Evolutionary conservation across 495 filamentous ascomycete genomes (phyloP), one percentile per base, ranked within the genome.

Genomic region (Viridothelium virens): DNA sequence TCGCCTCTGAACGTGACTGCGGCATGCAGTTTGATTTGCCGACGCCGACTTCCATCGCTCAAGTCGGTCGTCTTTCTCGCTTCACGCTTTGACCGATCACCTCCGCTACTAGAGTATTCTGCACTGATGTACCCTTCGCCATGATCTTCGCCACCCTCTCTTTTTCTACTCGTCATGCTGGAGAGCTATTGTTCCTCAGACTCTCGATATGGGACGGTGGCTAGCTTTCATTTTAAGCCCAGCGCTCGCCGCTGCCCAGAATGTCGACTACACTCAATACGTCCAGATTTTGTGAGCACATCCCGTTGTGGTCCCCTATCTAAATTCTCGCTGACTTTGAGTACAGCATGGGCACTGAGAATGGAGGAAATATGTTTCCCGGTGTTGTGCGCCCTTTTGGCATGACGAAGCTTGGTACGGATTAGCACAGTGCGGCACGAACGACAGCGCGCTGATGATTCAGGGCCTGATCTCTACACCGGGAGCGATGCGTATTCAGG

Each of bases 321-420:
- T 77, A 37, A 77, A 75, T 10, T 74, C 71, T 66, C 61, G 74
- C 75, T 48, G 25, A 62, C 61, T 5, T 31, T 38, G 50, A 44
- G 61, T 46, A 69, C 14, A 62, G 71, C 61, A 61, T 64, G 34
- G 72, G 70, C 18, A 73, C 74, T 14, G 67, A 69, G 33, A 63
- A 70, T 50, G 87, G 85, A 41, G 88, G 88, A 4, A 90, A 91
- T 67, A 84, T 86, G 64, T 89, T 90, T 72, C 85, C 87, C 18
- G 88, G 86, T 0, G 85, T 86, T 53, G 38, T 63, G 64, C 67
- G 64, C 47, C 88, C 88, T 1, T 88, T 88, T 63, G 85, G 86
- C 25, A 84, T 90, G 76, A 86, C 88, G 65, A 91, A 90, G 69
- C 76, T 89, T 18, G 88, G 88, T 2, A 53, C 18, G 48, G 10